phyloP scores from a whole-genome alignment of 352 stramenopile species.

The Globisporangium paddicum region DNA sequence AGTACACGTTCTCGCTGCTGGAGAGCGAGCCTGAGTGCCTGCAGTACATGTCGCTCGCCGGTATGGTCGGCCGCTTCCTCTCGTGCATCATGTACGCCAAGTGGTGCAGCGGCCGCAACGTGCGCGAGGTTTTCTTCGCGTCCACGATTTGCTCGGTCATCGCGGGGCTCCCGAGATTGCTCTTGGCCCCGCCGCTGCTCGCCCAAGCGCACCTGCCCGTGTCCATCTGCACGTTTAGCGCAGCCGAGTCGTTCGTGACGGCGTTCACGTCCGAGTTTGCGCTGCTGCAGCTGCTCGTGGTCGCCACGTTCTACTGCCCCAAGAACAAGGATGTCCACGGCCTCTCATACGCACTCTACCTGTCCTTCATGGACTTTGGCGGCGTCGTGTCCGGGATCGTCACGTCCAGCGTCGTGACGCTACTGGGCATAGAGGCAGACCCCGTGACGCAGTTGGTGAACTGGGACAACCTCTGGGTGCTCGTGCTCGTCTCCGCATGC shows the following conservation, averaged over 20 bases:
- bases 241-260: constrained; percentile 69
- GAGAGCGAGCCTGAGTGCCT: constrained; percentile 53
- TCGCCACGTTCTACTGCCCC: constrained; percentile 81
- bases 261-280: constrained; percentile 77
- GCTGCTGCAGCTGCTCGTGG: constrained; percentile 74
- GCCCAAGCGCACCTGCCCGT: constrained; percentile 32
- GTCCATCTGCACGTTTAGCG: constrained; percentile 63
- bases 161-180: constrained; percentile 55
- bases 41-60: constrained; percentile 65
- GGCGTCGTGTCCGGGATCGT: constrained; percentile 66
- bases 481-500: constrained; percentile 50
- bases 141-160: constrained; percentile 64
- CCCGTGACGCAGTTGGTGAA: constrained; percentile 46
- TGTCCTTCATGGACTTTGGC: constrained; percentile 86
- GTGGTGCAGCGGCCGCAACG: constrained; percentile 53
- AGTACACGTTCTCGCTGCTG: constrained; percentile 73
- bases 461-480: constrained; percentile 54
- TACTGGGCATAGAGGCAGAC: constrained; percentile 57
- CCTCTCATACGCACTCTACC: constrained; percentile 73
- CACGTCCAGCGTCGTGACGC: constrained; percentile 44
- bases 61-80: constrained; percentile 64
- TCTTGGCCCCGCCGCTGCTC: constrained; percentile 51
- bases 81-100: constrained; percentile 75
- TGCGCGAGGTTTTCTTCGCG: constrained; percentile 69
- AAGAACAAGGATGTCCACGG: constrained; percentile 47